Evolutionary conservation across 164 flowering plant species (phyloP).

Genomic region (Umbellularia californica): DNA sequence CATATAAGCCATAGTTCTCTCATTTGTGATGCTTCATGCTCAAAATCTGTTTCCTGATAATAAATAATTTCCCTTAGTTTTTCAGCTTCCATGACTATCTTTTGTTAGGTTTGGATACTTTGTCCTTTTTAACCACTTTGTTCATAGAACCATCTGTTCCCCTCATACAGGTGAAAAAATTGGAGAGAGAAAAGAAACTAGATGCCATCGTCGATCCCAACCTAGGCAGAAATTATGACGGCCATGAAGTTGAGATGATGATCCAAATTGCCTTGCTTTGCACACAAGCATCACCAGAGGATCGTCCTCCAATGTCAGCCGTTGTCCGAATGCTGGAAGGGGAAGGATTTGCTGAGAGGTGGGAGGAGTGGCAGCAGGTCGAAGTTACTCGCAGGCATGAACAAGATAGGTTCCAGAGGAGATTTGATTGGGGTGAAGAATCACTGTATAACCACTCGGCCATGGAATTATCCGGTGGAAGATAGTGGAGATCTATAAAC

Average conservation of each 20-base stretch:
- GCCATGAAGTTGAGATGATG: constrained; percentile 81
- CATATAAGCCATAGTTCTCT: neutral
- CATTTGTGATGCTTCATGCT: neutral
- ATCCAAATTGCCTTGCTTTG: constrained; percentile 87
- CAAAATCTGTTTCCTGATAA: neutral
- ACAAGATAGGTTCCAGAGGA: constrained; percentile 63
- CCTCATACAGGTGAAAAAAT: constrained; percentile 63
- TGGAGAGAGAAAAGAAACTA: constrained; percentile 69
- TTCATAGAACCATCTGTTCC: neutral
- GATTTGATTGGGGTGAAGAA: constrained; percentile 89
- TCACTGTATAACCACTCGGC: constrained; percentile 75
- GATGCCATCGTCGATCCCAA: constrained; percentile 79
- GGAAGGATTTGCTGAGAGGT: constrained; percentile 86
- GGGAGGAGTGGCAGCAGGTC: constrained; percentile 93
- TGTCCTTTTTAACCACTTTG: neutral
- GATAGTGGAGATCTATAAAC: constrained; percentile 30
- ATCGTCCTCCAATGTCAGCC: constrained; percentile 93
- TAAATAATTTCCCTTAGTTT: neutral
- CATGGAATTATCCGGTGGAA: constrained; percentile 88
- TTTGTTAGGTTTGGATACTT: neutral
- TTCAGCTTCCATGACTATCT: neutral
- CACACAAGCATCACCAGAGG: constrained; percentile 80
- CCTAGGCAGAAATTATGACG: constrained; percentile 39
- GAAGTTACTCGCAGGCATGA: constrained; percentile 78
- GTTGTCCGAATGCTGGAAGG: constrained; percentile 97